Evolutionary conservation across 345 rosid genomes (phyloP).

Genomic region (Erodium maritimum): DNA sequence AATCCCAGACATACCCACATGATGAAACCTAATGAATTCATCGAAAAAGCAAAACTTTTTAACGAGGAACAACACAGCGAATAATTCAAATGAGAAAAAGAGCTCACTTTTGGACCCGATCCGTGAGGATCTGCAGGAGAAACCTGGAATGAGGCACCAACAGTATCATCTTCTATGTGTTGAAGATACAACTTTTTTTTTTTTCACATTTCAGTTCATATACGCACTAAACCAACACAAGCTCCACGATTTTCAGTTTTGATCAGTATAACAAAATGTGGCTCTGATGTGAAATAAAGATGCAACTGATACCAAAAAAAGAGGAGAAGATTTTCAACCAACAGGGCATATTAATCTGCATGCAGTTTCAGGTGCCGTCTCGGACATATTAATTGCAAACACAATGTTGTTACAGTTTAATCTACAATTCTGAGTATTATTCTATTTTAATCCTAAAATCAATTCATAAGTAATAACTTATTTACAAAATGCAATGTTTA

Average conservation of each 20-base stretch:
- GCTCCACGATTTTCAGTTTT: neutral
- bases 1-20: neutral
- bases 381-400: too few relatives aligned
- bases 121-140: conserved; percentile 71
- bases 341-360: neutral
- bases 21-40: neutral
- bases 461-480: too few relatives aligned
- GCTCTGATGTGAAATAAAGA: neutral
- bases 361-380: neutral
- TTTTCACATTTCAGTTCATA: neutral
- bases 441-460: too few relatives aligned
- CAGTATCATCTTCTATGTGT: conserved; percentile 42
- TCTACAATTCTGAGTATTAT: too few relatives aligned
- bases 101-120: conserved; percentile 56
- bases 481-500: too few relatives aligned
- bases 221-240: neutral
- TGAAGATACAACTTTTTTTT: neutral
- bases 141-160: conserved; percentile 86
- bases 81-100: neutral
- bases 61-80: neutral
- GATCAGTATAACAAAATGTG: neutral
- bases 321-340: too few relatives aligned
- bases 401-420: too few relatives aligned
- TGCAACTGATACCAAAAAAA: too few relatives aligned
- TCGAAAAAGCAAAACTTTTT: neutral